phyloP scores from a whole-genome alignment of 2,329 filamentous ascomycete species.

The Penicillium sp. region DNA sequence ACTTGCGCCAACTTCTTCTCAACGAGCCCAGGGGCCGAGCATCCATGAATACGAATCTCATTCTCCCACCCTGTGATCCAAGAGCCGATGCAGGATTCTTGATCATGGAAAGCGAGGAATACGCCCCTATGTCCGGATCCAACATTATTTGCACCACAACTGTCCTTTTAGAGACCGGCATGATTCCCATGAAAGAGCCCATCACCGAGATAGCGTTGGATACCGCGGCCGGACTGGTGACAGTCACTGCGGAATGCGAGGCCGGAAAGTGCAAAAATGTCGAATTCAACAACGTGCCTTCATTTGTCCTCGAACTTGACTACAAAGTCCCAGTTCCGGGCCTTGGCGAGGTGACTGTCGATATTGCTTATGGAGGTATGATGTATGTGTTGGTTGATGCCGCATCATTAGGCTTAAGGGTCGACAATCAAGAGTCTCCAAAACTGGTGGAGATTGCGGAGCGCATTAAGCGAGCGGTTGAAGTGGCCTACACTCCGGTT shows the following conservation, averaged over 20 bases:
- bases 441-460: conserved; percentile 46
- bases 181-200: conserved; percentile 49
- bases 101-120: conserved; percentile 50
- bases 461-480: conserved; percentile 44
- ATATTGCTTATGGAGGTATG: conserved; percentile 52
- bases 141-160: conserved; percentile 49
- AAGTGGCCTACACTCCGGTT: conserved; percentile 35
- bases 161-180: conserved; percentile 50
- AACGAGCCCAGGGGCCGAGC: conserved; percentile 50
- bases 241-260: conserved; percentile 44
- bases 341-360: conserved; percentile 41
- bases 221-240: conserved; percentile 48
- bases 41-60: conserved; percentile 42
- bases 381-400: conserved; percentile 47
- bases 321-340: conserved; percentile 43
- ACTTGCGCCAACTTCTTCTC: conserved; percentile 45
- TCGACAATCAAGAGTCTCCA: conserved; percentile 34
- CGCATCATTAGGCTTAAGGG: conserved; percentile 34
- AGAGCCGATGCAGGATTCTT: conserved; percentile 48
- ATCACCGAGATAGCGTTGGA: conserved; percentile 44
- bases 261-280: conserved; percentile 47
- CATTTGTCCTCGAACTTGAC: conserved; percentile 46
- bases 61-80: conserved; percentile 47
- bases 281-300: conserved; percentile 48
- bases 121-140: conserved; percentile 48